Evolutionary conservation across 140 eudicot species (phyloP).

Genomic region (Ambrosia hybrid): DNA sequence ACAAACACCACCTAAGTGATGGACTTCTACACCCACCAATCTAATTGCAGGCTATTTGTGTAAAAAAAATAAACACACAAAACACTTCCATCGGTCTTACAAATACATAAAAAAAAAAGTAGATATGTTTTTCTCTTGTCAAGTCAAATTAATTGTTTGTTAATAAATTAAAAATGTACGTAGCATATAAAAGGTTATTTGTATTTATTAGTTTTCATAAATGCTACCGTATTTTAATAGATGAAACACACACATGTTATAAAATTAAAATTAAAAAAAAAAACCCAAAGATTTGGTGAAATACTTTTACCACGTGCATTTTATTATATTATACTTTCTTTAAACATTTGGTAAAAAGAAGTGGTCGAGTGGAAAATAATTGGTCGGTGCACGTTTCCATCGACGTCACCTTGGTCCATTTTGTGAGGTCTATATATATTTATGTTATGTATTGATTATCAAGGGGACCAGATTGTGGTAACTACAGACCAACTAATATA

Average conservation of each 20-base stretch:
- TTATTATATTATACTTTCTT: neutral
- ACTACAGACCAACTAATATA: conserved; percentile 4
- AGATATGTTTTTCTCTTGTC: too few species aligned
- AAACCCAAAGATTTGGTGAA: neutral
- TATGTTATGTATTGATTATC: conserved; percentile 8
- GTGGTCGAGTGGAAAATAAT: conserved; percentile 3
- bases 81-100: too few species aligned
- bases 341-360: neutral
- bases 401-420: conserved; percentile 23
- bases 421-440: conserved; percentile 26
- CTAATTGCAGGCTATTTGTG: too few species aligned
- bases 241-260: neutral
- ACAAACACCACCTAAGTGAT: too few species aligned
- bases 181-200: too few species aligned
- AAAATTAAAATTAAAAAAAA: neutral
- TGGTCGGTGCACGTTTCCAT: conserved; percentile 36
- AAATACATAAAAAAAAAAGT: too few species aligned
- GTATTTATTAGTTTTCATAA: too few species aligned
- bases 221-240: too few species aligned
- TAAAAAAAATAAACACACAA: too few species aligned
- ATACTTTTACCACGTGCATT: conserved; percentile 17
- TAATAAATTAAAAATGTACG: too few species aligned
- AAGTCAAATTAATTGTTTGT: too few species aligned
- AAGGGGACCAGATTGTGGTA: neutral
- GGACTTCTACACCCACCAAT: too few species aligned